phyloP scores from a whole-genome alignment of 192 early-diverging fungal genomes.

The Chytriomyces sp. region DNA sequence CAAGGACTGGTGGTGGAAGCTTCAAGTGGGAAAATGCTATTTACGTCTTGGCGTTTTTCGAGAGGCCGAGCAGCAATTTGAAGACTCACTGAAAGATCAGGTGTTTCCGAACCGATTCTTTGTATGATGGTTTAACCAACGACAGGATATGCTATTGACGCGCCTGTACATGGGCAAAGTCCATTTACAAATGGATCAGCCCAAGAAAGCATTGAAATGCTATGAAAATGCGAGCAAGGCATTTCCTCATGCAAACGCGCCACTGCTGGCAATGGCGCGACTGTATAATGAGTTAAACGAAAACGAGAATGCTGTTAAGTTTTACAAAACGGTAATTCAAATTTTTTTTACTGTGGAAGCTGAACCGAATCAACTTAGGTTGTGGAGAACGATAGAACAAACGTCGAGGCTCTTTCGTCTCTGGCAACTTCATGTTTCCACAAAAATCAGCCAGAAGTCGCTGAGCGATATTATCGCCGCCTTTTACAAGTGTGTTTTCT shows the following conservation, averaged over 20 bases:
- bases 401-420: constrained; percentile 32
- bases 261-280: constrained; percentile 25
- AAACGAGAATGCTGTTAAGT: constrained; percentile 8
- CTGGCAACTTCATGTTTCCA: constrained; percentile 34
- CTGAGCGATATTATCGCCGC: constrained; percentile 32
- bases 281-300: constrained; percentile 28
- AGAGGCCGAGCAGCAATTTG: constrained; percentile 32
- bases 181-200: constrained; percentile 28
- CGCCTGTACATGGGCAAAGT: constrained; percentile 30
- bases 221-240: constrained; percentile 13
- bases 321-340: constrained; percentile 28
- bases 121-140: background rate
- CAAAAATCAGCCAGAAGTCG: constrained; percentile 36
- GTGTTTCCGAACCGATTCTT: constrained; percentile 1
- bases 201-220: constrained; percentile 35
- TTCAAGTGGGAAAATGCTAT: constrained; percentile 33
- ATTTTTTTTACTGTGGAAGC: background rate
- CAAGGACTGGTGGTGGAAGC: constrained; percentile 47
- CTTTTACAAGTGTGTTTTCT: constrained; percentile 38
- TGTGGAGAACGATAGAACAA: constrained; percentile 20
- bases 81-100: constrained; percentile 25
- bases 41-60: constrained; percentile 7
- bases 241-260: background rate
- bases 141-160: constrained; percentile 28
- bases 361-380: constrained; percentile 22